Base-by-base conservation (phyloP, 139 green algal species). In the Monoraphidium neglectum region DNA sequence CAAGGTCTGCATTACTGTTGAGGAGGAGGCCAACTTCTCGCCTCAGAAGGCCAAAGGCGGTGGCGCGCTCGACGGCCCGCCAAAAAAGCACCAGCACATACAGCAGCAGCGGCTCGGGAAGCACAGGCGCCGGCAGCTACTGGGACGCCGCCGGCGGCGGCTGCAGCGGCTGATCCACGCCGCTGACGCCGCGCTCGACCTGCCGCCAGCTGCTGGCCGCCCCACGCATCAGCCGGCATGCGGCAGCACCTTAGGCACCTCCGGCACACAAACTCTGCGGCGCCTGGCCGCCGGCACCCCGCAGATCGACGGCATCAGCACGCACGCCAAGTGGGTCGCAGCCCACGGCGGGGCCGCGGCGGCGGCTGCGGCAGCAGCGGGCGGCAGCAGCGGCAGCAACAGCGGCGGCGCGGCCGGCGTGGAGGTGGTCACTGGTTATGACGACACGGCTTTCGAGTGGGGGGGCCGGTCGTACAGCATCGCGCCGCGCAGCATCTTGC, bases 1-100 rank as follows among this genome's bases (percentile, higher is more conserved):
- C 70, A 77, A 59, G 35, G 10, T 77, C 24, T 77, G 70, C 56
- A 77, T 77, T 23, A 56, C 70, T n/a, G n/a, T n/a, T n/a, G n/a
- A n/a, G n/a, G n/a, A n/a, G n/a, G n/a, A n/a, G n/a, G n/a, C n/a
- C n/a, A n/a, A n/a, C n/a, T n/a, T n/a, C n/a, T n/a, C n/a, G n/a
- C n/a, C n/a, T n/a, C n/a, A n/a, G n/a, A n/a, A n/a, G n/a, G n/a
- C n/a, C n/a, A n/a, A n/a, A n/a, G n/a, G n/a, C n/a, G n/a, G n/a
- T n/a, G n/a, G n/a, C n/a, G n/a, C 70, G 68, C 18, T 32, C 26
- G 18, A 38, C 60, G 24, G 68, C 60, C 2, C 56, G 68, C 43
- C 2, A 3, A 38, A 37, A 66, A 30, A 10, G 63, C 12, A 51
- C 49, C 32, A 75, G 64, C 68, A 64, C 49, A 49, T 65, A 51